Conservation (phyloP, 495 filamentous ascomycete species). For the Penicillium daleae region DNA sequence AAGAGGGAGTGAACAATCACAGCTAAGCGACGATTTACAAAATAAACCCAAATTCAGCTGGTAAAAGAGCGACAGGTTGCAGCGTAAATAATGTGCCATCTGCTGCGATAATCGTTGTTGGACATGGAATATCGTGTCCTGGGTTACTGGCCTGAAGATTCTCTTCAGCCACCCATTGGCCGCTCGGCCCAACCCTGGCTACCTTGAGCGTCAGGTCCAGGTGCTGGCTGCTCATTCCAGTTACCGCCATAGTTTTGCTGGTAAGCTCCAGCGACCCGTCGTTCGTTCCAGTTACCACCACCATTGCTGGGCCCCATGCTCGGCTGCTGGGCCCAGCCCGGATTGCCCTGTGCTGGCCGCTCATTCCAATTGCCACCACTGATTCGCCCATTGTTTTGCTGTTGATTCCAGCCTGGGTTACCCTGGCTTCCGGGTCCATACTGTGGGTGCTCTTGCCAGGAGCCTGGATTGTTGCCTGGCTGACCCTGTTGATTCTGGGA, state of each 20-base stretch:
- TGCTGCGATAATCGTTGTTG: not conserved
- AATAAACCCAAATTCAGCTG: not conserved
- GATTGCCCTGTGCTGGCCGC: not conserved
- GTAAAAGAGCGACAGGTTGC: not conserved
- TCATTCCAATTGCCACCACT: not conserved
- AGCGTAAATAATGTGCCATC: not conserved
- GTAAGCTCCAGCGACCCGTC: not conserved
- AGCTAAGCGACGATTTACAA: not conserved
- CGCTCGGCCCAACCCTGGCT: not conserved
- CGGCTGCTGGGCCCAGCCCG: not conserved
- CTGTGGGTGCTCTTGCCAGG: not conserved
- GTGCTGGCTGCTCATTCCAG: not conserved
- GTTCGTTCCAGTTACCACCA: conserved; percentile 1
- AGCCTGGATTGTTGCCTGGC: not conserved
- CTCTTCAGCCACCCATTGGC: not conserved
- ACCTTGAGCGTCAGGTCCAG: not conserved
- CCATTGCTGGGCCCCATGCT: not conserved
- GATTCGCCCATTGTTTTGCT: not conserved
- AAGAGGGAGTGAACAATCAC: not conserved
- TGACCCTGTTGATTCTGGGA: not conserved
- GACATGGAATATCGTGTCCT: not conserved
- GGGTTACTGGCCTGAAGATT: not conserved
- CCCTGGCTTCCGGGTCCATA: not conserved
- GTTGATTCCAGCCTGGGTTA: not conserved
- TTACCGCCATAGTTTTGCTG: not conserved